Evolutionary conservation across 192 early-diverging fungal species (phyloP), one percentile per base, ranked within the genome.

Genomic region (Umbelopsis isabellina): DNA sequence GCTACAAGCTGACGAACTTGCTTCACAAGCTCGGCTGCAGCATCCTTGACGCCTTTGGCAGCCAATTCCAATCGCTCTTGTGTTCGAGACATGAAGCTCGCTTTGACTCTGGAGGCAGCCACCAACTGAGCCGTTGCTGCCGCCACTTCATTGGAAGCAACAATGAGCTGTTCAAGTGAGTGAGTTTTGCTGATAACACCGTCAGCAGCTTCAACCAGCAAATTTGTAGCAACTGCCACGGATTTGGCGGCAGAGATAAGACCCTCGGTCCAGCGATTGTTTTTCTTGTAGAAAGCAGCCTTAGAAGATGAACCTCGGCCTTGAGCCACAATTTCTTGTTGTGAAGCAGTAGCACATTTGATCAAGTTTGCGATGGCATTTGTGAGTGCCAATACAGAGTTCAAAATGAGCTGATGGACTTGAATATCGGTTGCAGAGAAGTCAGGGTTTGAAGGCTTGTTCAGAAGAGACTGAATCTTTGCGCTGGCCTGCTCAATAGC

Each of bases 211-310:
- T 98, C 96, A 22, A 99, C 97, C 65, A 99, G 77, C 46, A 90
- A 83, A 27, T 91, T 95, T 2, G 97, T 99, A 10, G 95, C 95
- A n/a, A 92, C 53, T 1, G 97, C 95, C 15, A 99, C 95, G 0
- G 95, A 86, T 78, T 97, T 94, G 16, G 97, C 97, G 0, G 97
- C 97, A 7, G 93, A 94, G 68, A 99, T 96, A 18, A 99, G 86
- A 23, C 97, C 97, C 77, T 99, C 97, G 5, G 96, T 99, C 97
- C 97, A 99, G 69, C 96, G 93, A 87, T 99, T 97, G 86, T 99
- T 94, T 86, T 99, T 99, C 81, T 98, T 98, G 87, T 99, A 99
- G 79, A 98, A 98, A 1, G 93, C 94, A 1, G 89, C 89, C 65
- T 87, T 91, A 13, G 92, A 87, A 48, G 88, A 89, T 0, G 87